Conservation (phyloP, 2,329 filamentous ascomycete species). For the Talaromyces piceae region DNA sequence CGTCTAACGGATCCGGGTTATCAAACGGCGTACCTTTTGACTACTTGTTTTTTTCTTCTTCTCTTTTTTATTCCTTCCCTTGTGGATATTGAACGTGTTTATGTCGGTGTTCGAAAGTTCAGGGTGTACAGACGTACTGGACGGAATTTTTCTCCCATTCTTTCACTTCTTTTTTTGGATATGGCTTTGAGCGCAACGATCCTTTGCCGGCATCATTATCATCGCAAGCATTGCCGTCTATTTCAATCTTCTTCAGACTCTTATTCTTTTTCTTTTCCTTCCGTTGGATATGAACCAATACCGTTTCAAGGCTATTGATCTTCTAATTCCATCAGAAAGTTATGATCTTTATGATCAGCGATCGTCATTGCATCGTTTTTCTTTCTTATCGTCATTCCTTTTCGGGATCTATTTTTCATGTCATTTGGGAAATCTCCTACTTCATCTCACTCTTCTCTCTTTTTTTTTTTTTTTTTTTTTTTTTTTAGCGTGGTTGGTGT, state of each 20-base stretch:
- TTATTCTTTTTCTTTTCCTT: background rate
- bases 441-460: no score
- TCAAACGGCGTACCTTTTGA: constrained; percentile 1
- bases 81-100: constrained; percentile 1
- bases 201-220: background rate
- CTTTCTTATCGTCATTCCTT: background rate
- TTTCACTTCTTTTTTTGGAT: background rate
- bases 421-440: background rate
- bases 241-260: background rate
- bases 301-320: background rate
- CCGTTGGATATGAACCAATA: background rate
- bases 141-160: background rate
- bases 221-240: background rate
- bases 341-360: background rate
- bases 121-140: constrained; percentile 3
- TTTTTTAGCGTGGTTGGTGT: background rate
- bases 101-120: constrained; percentile 4
- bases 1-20: background rate
- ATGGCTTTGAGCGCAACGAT: background rate
- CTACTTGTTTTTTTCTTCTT: no score
- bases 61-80: constrained; percentile 1
- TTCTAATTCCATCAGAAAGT: background rate
- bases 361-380: background rate
- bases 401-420: background rate
- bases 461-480: background rate